phyloP scores from a whole-genome alignment of 2,329 filamentous ascomycete species.

The Pleoardoris graminearum region DNA sequence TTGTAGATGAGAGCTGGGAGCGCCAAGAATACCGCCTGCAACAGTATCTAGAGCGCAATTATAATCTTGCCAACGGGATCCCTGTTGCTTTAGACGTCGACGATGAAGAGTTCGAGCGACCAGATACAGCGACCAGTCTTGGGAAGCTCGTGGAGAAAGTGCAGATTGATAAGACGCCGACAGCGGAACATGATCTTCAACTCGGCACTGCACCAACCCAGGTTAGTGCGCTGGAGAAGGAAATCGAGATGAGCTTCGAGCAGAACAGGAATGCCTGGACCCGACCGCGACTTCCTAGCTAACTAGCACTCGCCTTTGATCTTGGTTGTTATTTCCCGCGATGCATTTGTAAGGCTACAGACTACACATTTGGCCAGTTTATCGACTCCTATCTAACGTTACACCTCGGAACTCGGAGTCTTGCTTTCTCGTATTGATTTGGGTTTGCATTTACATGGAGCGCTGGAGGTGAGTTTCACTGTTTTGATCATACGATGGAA shows the following conservation, averaged over 20 bases:
- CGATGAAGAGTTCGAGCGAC: slow-evolving; percentile 52
- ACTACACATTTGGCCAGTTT: neutral
- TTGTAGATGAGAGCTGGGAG: slow-evolving; percentile 56
- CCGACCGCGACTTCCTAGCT: slow-evolving; percentile 11
- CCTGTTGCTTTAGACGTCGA: slow-evolving; percentile 50
- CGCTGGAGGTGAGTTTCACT: neutral
- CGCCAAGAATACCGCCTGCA: slow-evolving; percentile 53
- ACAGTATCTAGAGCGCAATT: slow-evolving; percentile 53
- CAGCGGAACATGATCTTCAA: slow-evolving; percentile 43
- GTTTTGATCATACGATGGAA: neutral
- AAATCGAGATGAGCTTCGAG: slow-evolving; percentile 36
- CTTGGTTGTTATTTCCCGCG: too few species aligned
- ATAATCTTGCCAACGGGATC: slow-evolving; percentile 50
- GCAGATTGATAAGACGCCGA: slow-evolving; percentile 51
- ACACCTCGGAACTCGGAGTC: neutral
- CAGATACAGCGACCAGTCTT: slow-evolving; percentile 46
- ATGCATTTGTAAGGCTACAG: too few species aligned
- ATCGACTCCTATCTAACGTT: neutral
- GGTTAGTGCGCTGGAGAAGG: slow-evolving; percentile 30
- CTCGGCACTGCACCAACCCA: slow-evolving; percentile 20
- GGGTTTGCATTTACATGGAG: neutral
- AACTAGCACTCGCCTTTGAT: neutral
- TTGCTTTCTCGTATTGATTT: neutral
- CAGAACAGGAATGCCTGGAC: slow-evolving; percentile 19
- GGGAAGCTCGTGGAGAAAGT: slow-evolving; percentile 50